Evolutionary conservation across 208 protist species (phyloP).

Genomic region (Crithidia acanthocephali): DNA sequence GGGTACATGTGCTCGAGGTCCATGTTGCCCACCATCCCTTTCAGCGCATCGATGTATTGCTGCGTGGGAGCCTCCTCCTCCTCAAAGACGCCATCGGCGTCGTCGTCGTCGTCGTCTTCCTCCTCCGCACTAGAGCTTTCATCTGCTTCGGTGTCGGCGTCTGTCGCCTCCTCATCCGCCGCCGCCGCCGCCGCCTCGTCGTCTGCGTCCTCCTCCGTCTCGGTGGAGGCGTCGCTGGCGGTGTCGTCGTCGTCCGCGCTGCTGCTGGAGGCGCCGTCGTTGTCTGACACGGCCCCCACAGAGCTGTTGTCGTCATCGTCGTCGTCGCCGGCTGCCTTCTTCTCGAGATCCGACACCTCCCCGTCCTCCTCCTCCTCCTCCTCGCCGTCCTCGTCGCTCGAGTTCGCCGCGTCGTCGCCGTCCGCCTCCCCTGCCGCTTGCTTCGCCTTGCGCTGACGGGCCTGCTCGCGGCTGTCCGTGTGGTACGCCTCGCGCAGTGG

Average conservation of each 20-base stretch:
- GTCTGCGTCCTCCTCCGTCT: conserved; percentile 14
- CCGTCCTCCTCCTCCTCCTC: conserved; percentile 22
- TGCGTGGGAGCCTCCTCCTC: conserved; percentile 86
- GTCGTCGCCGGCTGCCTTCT: too few relatives aligned
- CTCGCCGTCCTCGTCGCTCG: conserved; percentile 12
- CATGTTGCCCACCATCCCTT: conserved; percentile 84
- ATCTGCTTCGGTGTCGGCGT: conserved; percentile 15
- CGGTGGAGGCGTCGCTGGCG: conserved; percentile 24
- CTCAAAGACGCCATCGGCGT: conserved; percentile 39
- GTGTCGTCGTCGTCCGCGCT: conserved; percentile 10
- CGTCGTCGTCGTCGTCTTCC: conserved; percentile 15
- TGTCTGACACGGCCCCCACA: conserved; percentile 19
- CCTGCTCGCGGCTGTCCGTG: conserved; percentile 81
- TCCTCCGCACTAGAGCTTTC: conserved; percentile 11
- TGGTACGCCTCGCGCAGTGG: conserved; percentile 85
- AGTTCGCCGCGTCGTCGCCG: conserved; percentile 15
- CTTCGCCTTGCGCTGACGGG: conserved; percentile 62
- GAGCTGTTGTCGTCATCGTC: conserved; percentile 24
- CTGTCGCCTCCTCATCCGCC: conserved; percentile 22
- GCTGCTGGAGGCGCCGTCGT: conserved; percentile 16
- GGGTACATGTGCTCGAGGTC: conserved; percentile 87
- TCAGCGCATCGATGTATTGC: conserved; percentile 84
- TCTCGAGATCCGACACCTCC: background rate
- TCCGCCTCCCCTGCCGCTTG: conserved; percentile 33
- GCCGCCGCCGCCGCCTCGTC: conserved; percentile 34